Evolutionary conservation across 2,329 filamentous ascomycete genomes (phyloP).

Genomic region (Fusarium buxicola): DNA sequence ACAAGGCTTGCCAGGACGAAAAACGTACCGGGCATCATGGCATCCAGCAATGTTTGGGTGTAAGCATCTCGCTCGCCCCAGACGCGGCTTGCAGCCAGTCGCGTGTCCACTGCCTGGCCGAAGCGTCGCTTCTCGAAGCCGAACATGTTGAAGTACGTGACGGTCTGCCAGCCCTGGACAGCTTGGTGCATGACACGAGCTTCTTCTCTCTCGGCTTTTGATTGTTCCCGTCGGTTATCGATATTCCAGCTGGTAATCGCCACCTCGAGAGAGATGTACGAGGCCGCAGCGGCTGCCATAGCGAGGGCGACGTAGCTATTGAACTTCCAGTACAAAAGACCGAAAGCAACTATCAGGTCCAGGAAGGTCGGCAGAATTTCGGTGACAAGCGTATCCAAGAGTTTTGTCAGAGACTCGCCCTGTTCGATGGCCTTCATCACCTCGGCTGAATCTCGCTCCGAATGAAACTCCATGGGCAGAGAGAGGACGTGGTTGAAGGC

Average conservation of each 20-base stretch:
- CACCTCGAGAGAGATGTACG: constrained; percentile 43
- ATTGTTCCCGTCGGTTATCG: constrained; percentile 51
- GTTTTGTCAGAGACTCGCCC: constrained; percentile 67
- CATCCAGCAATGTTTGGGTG: constrained; percentile 48
- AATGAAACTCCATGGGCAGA: constrained; percentile 78
- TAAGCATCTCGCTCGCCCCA: constrained; percentile 41
- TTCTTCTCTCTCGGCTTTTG: constrained; percentile 59
- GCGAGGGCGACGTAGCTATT: constrained; percentile 66
- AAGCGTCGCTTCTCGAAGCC: constrained; percentile 46
- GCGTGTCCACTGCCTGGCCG: constrained; percentile 40
- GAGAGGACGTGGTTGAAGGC: constrained; percentile 76
- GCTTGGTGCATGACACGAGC: constrained; percentile 67
- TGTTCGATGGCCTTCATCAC: constrained; percentile 74
- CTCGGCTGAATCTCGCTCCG: constrained; percentile 72
- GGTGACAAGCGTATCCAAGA: constrained; percentile 71
- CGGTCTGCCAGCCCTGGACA: constrained; percentile 70
- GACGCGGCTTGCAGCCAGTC: constrained; percentile 35
- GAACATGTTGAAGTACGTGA: constrained; percentile 58
- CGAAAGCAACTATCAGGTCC: constrained; percentile 71
- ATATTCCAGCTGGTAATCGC: constrained; percentile 54
- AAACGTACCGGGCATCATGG: constrained; percentile 59
- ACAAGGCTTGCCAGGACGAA: constrained; percentile 36
- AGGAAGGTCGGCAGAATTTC: constrained; percentile 70
- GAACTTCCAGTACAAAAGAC: constrained; percentile 71
- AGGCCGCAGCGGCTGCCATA: constrained; percentile 43